Base-by-base conservation (phyloP, 2,329 filamentous ascomycete genomes). In the Sphaceloma murrayae region DNA sequence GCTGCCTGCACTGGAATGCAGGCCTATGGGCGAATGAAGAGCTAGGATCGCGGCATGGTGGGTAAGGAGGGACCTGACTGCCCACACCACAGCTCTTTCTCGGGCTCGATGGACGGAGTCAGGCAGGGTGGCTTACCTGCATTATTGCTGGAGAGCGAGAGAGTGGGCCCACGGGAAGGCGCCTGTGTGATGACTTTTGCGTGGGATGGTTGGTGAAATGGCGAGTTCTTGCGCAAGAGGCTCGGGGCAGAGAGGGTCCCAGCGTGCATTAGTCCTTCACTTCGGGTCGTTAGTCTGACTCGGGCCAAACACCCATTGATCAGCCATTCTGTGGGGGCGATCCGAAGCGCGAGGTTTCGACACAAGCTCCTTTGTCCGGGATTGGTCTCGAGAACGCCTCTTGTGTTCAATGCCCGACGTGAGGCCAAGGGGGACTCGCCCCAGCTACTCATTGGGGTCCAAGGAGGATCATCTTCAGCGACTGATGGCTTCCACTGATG, bases 1-100 rank as follows among this genome's bases (percentile, higher is more conserved):
- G 19, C 16, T 17, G 32, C 11, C 29, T 34, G 42, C 42, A 45
- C 26, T 29, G 21, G 18, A 34, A 24, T 34, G 29, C 42, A 45
- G 42, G 42, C 36, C 34, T 32, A 13, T 26, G 32, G 42, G 31
- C 31, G 42, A 34, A 45, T 34, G 32, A 45, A 32, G 29, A 45
- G 42, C 42, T 34, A 45, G 18, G 42, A 45, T 36, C 42, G 42
- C 42, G 31, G 42, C 42, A 34, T 36, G 42, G 42, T 45, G 32
- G 17, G 31, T 22, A 45, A 34, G 22, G 29, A 19, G 30, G 22
- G 31, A 45, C 13, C 30, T 40, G 40, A 32, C 40, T 43, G n/a
- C n/a, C n/a, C n/a, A n/a, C n/a, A n/a, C n/a, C n/a, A n/a, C n/a
- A n/a, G n/a, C n/a, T n/a, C n/a, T n/a, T n/a, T n/a, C n/a, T n/a